Percentiles rank a stretch among this genome's conserved stretches.
phyloP scores from a whole-genome alignment of 2,329 filamentous ascomycete genomes.

The Drechslerella coelobrocha region DNA sequence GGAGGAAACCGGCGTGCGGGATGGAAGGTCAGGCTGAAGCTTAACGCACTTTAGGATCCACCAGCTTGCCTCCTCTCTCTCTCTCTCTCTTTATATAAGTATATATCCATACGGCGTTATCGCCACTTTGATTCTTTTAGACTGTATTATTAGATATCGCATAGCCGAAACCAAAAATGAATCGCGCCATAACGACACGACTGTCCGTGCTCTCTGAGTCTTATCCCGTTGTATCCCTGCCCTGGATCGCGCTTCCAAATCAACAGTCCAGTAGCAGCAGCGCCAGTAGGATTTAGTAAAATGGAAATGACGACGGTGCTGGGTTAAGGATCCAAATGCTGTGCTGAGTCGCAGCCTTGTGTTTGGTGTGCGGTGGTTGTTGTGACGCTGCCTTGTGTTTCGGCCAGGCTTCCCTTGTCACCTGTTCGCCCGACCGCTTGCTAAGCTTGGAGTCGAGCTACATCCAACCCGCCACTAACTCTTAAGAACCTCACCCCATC shows the following conservation, averaged over 20 bases:
- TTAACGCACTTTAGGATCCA: constrained; percentile 32
- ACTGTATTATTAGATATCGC: constrained; percentile 49
- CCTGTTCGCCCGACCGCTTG: constrained; percentile 32
- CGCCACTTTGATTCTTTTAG: constrained; percentile 31
- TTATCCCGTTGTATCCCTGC: not conserved
- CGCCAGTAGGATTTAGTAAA: not conserved
- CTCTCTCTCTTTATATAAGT: too few relatives aligned
- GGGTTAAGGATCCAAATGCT: constrained; percentile 18
- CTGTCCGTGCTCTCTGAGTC: not conserved
- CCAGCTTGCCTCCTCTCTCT: not conserved
- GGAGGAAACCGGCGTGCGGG: too few relatives aligned
- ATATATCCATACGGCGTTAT: constrained; percentile 4
- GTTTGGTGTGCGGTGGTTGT: constrained; percentile 19
- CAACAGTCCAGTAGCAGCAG: constrained; percentile 2
- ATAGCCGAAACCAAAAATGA: constrained; percentile 21
- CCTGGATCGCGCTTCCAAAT: too few relatives aligned
- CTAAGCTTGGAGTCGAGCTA: constrained; percentile 24
- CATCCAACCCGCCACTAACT: constrained; percentile 7
- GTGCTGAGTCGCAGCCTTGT: constrained; percentile 16
- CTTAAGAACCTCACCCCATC: constrained; percentile 26
- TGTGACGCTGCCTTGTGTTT: constrained; percentile 23
- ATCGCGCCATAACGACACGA: constrained; percentile 25
- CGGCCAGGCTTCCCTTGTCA: constrained; percentile 11
- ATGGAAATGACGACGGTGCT: too few relatives aligned
- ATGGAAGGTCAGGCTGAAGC: too few relatives aligned